Evolutionary conservation across 2,329 filamentous ascomycete genomes (phyloP).

Genomic region (Xylariaceae sp.): DNA sequence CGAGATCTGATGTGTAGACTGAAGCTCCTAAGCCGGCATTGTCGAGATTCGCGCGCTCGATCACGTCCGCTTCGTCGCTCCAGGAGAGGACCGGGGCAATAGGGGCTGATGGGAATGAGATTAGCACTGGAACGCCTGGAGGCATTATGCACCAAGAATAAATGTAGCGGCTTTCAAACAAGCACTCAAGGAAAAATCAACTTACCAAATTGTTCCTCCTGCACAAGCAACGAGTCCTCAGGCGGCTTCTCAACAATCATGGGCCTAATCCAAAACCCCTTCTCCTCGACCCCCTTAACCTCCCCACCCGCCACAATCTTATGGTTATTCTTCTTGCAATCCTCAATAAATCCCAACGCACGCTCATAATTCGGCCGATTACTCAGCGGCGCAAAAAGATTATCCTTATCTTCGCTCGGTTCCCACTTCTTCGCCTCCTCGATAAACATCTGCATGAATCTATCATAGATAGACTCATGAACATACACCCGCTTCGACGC

Average conservation of each 20-base stretch:
- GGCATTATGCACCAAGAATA: neutral
- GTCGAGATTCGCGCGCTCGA: constrained; percentile 77
- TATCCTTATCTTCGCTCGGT: constrained; percentile 28
- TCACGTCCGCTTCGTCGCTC: constrained; percentile 56
- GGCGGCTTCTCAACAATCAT: constrained; percentile 57
- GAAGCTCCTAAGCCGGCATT: constrained; percentile 76
- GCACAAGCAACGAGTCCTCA: constrained; percentile 50
- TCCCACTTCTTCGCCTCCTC: constrained; percentile 43
- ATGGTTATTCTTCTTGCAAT: constrained; percentile 51
- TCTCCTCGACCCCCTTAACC: constrained; percentile 27
- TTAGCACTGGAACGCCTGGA: neutral
- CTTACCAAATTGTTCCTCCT: constrained; percentile 58
- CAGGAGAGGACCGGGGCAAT: constrained; percentile 61
- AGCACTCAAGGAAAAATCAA: constrained; percentile 2
- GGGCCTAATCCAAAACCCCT: constrained; percentile 56
- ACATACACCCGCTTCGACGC: constrained; percentile 58
- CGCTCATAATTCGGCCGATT: constrained; percentile 63
- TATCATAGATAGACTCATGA: constrained; percentile 55
- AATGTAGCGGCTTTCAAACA: neutral
- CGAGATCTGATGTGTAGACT: constrained; percentile 53
- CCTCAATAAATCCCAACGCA: constrained; percentile 52
- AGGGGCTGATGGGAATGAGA: constrained; percentile 39
- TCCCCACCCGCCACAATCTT: constrained; percentile 48
- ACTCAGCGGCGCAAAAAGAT: constrained; percentile 56
- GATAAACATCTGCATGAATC: constrained; percentile 43